Conservation (phyloP, 768 basidiomycete species). For the Hypsizygus marmoreus region DNA sequence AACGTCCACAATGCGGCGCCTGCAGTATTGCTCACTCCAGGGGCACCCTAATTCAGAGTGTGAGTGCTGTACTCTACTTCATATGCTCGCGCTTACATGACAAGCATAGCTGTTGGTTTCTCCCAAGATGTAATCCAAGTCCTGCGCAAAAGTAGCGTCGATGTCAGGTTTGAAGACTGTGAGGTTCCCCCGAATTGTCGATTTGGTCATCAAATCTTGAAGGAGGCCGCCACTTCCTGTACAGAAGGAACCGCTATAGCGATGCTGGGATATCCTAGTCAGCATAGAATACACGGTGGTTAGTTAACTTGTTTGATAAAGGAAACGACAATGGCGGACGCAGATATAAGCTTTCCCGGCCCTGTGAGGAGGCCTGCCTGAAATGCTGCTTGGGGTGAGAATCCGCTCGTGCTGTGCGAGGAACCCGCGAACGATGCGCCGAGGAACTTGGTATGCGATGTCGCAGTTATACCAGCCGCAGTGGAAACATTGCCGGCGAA, state of each 20-base stretch:
- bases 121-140: conserved; percentile 63
- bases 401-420: conserved; percentile 45
- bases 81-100: conserved; percentile 29
- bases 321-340: conserved; percentile 35
- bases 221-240: conserved; percentile 53
- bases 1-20: conserved; percentile 70
- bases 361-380: conserved; percentile 47
- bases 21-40: conserved; percentile 67
- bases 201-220: conserved; percentile 67
- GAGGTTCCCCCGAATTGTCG: conserved; percentile 57
- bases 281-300: too few species aligned
- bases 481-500: conserved; percentile 52
- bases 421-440: conserved; percentile 55
- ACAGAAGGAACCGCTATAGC: conserved; percentile 64
- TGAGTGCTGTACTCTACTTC: neutral
- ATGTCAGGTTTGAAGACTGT: conserved; percentile 55
- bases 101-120: conserved; percentile 59
- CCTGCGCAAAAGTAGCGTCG: conserved; percentile 42
- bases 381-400: conserved; percentile 66
- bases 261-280: conserved; percentile 60
- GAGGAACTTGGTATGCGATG: conserved; percentile 46
- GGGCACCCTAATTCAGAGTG: conserved; percentile 36
- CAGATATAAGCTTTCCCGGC: conserved; percentile 52
- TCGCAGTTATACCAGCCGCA: conserved; percentile 36
- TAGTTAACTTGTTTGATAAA: neutral